Base-by-base conservation (phyloP, 768 basidiomycete species). In the Naganishia vishniacii region DNA sequence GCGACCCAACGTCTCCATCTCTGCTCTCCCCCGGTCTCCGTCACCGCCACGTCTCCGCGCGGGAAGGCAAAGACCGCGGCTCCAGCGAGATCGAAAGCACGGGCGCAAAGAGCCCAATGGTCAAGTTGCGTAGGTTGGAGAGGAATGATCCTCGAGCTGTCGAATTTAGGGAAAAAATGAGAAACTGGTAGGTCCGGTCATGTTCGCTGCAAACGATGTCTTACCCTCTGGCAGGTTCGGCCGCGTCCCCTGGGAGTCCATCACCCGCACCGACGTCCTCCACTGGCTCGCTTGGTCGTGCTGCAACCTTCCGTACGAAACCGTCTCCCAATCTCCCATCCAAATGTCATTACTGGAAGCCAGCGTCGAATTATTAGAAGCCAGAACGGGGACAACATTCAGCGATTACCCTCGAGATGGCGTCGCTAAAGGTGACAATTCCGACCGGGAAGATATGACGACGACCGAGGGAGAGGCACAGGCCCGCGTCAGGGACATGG, bases 211-310 rank as follows among this genome's bases (percentile, higher is more conserved):
- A 25, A 26, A 3, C 59, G 28, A 60, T 15, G 23, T 32, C 2
- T 1, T 13, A 28, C n/a, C 16, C 25, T 18, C 18, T 23, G 11
- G 28, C 48, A 88, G 89, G 89, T 93, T 93, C 74, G 78, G 82
- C 62, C 84, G 84, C 68, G 84, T 81, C 16, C 84, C 85, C 0
- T 94, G 88, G 87, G 85, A 85, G 0, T 79, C 82, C 13, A 82
- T 94, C 63, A 84, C 80, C 46, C 80, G 79, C 18, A 78, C 82
- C 41, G 84, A 90, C 73, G 78, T 89, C 62, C 81, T 81, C 44
- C 80, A 83, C 65, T 93, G 89, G 88, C 79, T 94, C 31, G 85
- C 88, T 62, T 93, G 91, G 90, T 82, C 84, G 25, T 85, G 88
- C 71, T 92, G 85, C 76, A 87, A 87, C 71, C 80, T 82, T 4